phyloP scores from a whole-genome alignment of 331 rosid genomes.

The Pyrus hybrid region DNA sequence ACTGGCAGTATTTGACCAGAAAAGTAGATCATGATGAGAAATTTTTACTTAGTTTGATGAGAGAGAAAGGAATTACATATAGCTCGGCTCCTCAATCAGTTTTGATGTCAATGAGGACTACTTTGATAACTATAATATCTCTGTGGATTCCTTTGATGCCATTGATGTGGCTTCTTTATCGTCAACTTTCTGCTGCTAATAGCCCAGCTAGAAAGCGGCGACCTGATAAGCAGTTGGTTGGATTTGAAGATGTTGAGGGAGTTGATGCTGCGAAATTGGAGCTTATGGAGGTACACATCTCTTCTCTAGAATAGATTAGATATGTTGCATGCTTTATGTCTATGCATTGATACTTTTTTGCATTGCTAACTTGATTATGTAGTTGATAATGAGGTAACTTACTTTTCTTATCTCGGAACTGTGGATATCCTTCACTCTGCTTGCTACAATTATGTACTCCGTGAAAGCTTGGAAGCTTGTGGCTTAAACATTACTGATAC shows the following conservation, averaged over 20 bases:
- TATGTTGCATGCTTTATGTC: neutral
- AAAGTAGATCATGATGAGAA: conserved; percentile 85
- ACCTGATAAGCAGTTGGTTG: conserved; percentile 54
- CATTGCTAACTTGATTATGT: neutral
- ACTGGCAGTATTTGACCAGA: conserved; percentile 78
- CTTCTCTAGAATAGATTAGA: neutral
- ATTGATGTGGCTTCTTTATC: conserved; percentile 93
- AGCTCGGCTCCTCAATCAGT: conserved; percentile 89
- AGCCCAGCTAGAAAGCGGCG: conserved; percentile 79
- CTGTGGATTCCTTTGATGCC: conserved; percentile 96
- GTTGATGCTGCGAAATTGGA: conserved; percentile 93
- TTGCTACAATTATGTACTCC: neutral
- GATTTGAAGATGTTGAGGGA: conserved; percentile 94
- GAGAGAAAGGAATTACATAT: conserved; percentile 71
- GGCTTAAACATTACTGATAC: neutral
- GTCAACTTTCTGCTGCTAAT: conserved; percentile 83
- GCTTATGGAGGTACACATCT: conserved; percentile 79
- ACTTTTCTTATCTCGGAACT: neutral
- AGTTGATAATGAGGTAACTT: neutral
- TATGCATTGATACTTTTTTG: neutral
- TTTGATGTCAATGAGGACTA: conserved; percentile 64
- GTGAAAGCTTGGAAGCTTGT: neutral
- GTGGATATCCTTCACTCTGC: neutral
- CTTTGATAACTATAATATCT: conserved; percentile 63
- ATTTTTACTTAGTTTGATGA: conserved; percentile 72